Percentiles rank a stretch among this genome's conserved stretches.
Conservation (phyloP, 2,329 filamentous ascomycete species). For the Cercospora sp. region DNA sequence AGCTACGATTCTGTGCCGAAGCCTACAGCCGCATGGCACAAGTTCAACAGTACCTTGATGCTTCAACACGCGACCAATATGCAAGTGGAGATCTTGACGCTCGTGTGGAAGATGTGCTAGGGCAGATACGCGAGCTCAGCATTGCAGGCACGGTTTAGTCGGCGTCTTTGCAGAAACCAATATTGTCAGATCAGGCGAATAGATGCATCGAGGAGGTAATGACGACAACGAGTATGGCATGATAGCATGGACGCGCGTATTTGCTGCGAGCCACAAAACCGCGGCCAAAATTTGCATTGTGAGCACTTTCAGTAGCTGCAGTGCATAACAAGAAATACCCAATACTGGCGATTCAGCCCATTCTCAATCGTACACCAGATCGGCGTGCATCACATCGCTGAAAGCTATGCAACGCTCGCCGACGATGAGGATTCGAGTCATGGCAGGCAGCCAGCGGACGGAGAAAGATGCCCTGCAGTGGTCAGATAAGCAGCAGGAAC, state of each 20-base stretch:
- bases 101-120: slow-evolving; percentile 89
- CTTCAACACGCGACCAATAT: slow-evolving; percentile 93
- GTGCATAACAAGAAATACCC: neutral
- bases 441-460: neutral
- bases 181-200: neutral
- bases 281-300: neutral
- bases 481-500: neutral
- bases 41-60: slow-evolving; percentile 92
- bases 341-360: neutral
- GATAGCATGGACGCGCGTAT: neutral
- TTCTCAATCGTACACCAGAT: neutral
- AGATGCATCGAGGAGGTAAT: neutral
- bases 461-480: neutral
- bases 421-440: neutral
- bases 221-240: neutral
- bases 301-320: neutral
- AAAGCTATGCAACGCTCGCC: neutral
- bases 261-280: neutral
- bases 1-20: slow-evolving; percentile 95
- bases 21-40: slow-evolving; percentile 98
- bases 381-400: neutral
- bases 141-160: slow-evolving; percentile 71
- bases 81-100: slow-evolving; percentile 89
- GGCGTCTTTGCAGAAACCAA: neutral
- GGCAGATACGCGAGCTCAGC: slow-evolving; percentile 95